Base-by-base conservation (phyloP, 768 basidiomycete genomes). In the Sporobolomyces phaffii region DNA sequence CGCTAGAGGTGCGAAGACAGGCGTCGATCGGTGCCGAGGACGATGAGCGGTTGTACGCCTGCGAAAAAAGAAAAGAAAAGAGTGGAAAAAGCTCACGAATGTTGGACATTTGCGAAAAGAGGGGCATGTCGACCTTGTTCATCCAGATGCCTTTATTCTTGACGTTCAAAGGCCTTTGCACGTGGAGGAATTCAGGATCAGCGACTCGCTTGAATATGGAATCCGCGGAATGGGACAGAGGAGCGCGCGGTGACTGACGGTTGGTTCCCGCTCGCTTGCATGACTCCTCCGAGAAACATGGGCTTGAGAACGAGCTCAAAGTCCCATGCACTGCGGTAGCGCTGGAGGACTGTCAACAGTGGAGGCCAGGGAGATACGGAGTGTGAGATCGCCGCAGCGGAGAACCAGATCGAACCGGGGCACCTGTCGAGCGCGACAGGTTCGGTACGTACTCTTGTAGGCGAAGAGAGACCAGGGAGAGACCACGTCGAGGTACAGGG, bases 241-340 rank as follows among this genome's bases (percentile, higher is more conserved):
- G 9, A 44, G 47, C 29, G 60, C 3, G 20, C 15, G 10, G n/a
- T 1, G n/a, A 56, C 62, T 22, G 18, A 65, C 62, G 70, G 69
- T 47, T 57, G 33, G 49, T 71, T 71, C 9, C 65, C 62, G 1
- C 31, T 33, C 14, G 56, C 65, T 15, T 18, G 1, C 65, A 71
- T 67, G n/a, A 71, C 62, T 8, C 70, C 70, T 18, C 70, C 70
- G 0, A 71, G 34, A 38, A 65, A 66, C 13, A 47, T 45, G 20
- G 69, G 69, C 41, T 63, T 70, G 29, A 70, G 36, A 14, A 59
- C 34, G 24, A 70, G 29, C 2, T 70, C 40, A 20, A 44, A 14
- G 40, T 57, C 18, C 69, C 69, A 70, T 3, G 36, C 29, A 5
- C 20, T n/a, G 51, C 41, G 33, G 52, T 66, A 70, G 2, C 65